Conservation (phyloP, 2,329 filamentous ascomycete genomes). For the Fusarium drepaniforme region DNA sequence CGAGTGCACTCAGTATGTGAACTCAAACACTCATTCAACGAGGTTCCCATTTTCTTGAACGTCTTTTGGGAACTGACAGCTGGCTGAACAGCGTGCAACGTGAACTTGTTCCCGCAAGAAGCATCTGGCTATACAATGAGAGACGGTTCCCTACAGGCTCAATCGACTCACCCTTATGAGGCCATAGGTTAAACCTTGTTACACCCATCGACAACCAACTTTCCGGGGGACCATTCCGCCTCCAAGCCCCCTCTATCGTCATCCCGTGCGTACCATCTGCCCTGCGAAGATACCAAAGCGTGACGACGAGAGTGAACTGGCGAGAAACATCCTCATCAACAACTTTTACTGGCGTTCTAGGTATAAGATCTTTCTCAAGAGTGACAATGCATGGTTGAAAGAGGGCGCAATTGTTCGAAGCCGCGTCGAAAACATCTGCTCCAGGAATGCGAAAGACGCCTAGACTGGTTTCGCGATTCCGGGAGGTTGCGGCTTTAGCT, state of each 20-base stretch:
- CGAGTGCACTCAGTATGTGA: neutral
- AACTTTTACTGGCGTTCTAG: neutral
- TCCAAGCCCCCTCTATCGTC: neutral
- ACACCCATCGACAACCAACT: neutral
- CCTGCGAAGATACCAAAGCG: neutral
- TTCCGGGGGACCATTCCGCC: neutral
- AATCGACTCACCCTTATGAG: neutral
- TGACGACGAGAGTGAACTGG: neutral
- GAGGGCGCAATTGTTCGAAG: fast-evolving
- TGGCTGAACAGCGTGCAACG: neutral
- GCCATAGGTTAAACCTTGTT: neutral
- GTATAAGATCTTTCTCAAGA: neutral
- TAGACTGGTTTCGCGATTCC: neutral
- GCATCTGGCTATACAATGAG: neutral
- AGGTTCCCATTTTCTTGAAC: neutral
- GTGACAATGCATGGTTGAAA: neutral
- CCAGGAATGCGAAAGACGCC: neutral
- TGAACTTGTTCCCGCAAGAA: neutral
- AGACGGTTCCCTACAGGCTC: neutral
- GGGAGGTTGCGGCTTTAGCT: neutral
- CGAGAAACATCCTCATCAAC: neutral
- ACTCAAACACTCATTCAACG: neutral
- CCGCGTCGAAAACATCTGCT: neutral
- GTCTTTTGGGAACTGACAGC: neutral
- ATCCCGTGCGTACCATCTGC: neutral